Conservation (phyloP, 208 protist species). For the Vickermania ingenoplastis region DNA sequence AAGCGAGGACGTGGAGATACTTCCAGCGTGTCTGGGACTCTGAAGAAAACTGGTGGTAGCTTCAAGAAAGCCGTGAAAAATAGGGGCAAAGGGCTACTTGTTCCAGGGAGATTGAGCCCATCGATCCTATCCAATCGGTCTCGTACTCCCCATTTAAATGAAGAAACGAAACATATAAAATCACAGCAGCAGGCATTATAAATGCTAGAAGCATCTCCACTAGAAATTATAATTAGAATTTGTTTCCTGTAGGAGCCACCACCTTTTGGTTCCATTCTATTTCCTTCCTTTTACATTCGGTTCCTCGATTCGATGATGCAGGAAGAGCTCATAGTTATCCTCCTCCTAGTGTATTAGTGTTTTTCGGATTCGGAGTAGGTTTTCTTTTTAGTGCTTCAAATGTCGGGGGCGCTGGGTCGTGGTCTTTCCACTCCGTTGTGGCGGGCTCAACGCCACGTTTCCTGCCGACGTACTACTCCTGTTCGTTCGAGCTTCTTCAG, state of each 20-base stretch:
- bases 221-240: neutral
- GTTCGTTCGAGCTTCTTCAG: conserved; percentile 71
- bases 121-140: too few species aligned
- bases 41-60: conserved; percentile 45
- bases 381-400: conserved; percentile 6
- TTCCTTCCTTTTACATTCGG: too few species aligned
- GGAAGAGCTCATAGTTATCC: neutral
- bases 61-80: conserved; percentile 85
- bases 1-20: conserved; percentile 45
- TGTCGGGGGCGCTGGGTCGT: conserved; percentile 79
- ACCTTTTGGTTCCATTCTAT: too few species aligned
- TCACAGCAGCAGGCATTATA: neutral
- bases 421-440: conserved; percentile 75
- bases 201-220: too few species aligned
- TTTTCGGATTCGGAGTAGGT: neutral
- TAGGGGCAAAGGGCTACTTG: too few species aligned
- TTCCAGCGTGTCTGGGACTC: conserved; percentile 41
- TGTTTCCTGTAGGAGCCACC: too few species aligned
- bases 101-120: too few species aligned
- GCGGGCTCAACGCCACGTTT: conserved; percentile 35
- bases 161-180: too few species aligned
- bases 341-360: neutral
- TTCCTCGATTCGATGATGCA: too few species aligned
- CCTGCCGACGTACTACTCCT: conserved; percentile 63
- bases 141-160: too few species aligned